Evolutionary conservation across 371 early-diverging fungal genomes (phyloP), one percentile per base, ranked within the genome.

Genomic region (Mucor sp.): DNA sequence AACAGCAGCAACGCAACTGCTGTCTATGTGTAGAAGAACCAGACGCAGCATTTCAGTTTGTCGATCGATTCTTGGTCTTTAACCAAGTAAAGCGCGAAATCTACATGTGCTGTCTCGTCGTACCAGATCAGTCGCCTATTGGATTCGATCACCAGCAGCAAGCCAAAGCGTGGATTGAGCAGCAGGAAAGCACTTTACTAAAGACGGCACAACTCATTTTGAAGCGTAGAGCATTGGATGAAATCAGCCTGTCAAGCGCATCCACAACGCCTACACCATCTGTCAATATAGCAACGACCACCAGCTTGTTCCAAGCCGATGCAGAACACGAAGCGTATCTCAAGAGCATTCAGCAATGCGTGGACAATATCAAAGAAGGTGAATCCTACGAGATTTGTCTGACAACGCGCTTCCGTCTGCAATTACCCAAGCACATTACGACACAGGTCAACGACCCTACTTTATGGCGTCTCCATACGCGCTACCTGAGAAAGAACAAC

Each of bases 311-410:
- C 50, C 74, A 71, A 11, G 77, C 89, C 3, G 81, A 87, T 27
- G 81, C 80, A 32, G 63, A 74, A 3, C 85, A 83, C 32, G 57
- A 67, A n/a, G 33, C 28, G 3, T 97, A 97, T 60, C 67, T 95
- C 0, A 62, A 74, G 1, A 85, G 89, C 12, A 91, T 98, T 35
- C 76, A 74, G 43, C 63, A 72, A 32, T 88, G 94, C 25, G 74
- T 91, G 21, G 70, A 85, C 17, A 78, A 82, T 48, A 98, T 98
- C 67, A 65, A 78, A 2, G 86, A 89, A 67, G 99, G 99, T 33
- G 97, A 98, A 72, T 90, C 96, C 4, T 98, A 98, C 74, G 97
- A 98, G 72, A 74, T 97, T 3, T 97, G 97, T 73, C 70, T 98
- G 60, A 98, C 99, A 0, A 95, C 94, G 0, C 93, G 93, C 35